Evolutionary conservation across 2,329 filamentous ascomycete genomes (phyloP).

Genomic region (Phyllosticta ampelicida): DNA sequence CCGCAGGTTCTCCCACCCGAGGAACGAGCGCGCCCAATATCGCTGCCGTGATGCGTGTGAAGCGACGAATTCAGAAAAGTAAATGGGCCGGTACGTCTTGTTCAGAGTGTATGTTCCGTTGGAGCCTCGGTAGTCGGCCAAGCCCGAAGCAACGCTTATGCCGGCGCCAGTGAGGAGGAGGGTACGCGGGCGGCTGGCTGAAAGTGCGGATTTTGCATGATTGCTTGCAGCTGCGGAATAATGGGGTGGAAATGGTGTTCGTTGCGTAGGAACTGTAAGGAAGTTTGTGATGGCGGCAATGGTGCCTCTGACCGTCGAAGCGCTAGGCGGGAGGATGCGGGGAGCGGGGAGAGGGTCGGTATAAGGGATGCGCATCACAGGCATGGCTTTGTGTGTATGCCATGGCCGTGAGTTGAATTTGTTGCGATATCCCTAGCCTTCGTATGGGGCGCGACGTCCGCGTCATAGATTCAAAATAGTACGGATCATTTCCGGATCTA

Average conservation of each 20-base stretch:
- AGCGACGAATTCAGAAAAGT: constrained; percentile 77
- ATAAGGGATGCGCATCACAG: constrained; percentile 81
- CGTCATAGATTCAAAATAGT: constrained; percentile 2
- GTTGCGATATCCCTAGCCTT: background rate
- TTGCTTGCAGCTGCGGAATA: background rate
- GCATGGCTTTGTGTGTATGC: constrained; percentile 31
- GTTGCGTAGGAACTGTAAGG: constrained; percentile 39
- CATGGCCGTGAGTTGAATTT: background rate
- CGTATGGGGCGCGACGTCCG: background rate
- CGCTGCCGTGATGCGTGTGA: constrained; percentile 78
- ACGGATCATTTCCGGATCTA: background rate
- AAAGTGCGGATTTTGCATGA: background rate
- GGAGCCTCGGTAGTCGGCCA: constrained; percentile 83
- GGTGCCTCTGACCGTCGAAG: constrained; percentile 59
- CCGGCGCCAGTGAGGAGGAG: constrained; percentile 72
- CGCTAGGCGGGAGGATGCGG: constrained; percentile 60
- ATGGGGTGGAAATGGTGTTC: constrained; percentile 19
- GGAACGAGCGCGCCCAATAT: constrained; percentile 91
- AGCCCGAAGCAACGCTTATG: constrained; percentile 82
- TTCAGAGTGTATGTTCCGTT: constrained; percentile 91
- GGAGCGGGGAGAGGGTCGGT: constrained; percentile 71
- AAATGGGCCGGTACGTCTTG: constrained; percentile 81
- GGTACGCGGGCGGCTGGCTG: constrained; percentile 28
- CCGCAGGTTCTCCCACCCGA: constrained; percentile 78
- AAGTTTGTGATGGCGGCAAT: constrained; percentile 69